Base-by-base conservation (phyloP, 768 basidiomycete genomes). In the Lentinus tigrinus region DNA sequence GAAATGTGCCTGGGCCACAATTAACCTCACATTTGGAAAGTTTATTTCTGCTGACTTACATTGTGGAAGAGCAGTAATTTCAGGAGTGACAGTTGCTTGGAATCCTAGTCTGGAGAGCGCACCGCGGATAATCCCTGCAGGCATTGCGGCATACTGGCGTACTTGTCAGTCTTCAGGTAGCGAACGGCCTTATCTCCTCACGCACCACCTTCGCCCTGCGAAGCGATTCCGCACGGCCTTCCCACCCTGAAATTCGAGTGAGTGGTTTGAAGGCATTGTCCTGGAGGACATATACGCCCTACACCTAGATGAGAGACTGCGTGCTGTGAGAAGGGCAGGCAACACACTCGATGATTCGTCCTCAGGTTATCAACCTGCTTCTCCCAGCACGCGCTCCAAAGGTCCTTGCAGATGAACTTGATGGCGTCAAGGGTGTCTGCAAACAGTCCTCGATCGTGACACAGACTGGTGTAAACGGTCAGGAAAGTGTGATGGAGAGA, bases 351-450 rank as follows among this genome's bases (percentile, higher is more conserved):
- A 71, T 96, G 95, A 70, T 98, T 98, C 16, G 95, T 98, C 44
- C 95, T 84, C 57, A 98, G 75, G 71, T 98, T 98, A 67, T 97
- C 95, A 1, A 97, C 92, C 70, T 96, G 95, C 69, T 95, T 95
- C 52, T 94, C 91, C 87, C 92, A 97, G 55, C 89, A 89, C 21
- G 88, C 85, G 0, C 84, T 78, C 92, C 95, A 98, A n/a, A 98
- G 75, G 56, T 98, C 95, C 68, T 98, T 98, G 76, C 95, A 98
- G 56, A 98, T 81, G 67, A 97, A 97, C 72, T 98, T 97, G 75
- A 98, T 87, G 10, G 84, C 87, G 60, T 98, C 95, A 7, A 98
- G 78, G 0, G 93, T 89, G 68, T 95, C 90, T 0, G 84, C 72
- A 56, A 96, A 91, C 52, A 91, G 78, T 31, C 84, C 77, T 63